Evolutionary conservation across 78 protist genomes (phyloP).

Genomic region (Monocercomonoides exilis): DNA sequence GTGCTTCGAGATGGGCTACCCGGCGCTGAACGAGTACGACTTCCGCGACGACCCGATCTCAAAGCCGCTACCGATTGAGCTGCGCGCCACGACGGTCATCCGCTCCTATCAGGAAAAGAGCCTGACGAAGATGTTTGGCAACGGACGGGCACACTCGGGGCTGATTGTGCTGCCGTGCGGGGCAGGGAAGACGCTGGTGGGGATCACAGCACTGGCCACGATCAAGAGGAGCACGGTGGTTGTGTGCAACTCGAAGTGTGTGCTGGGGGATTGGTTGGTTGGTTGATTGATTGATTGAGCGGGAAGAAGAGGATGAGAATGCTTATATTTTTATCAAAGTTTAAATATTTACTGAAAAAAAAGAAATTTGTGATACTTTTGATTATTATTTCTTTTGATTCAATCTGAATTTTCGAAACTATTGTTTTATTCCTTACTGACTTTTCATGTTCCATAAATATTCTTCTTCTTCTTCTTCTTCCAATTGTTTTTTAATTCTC

Average conservation of each 20-base stretch:
- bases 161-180: slow-evolving; percentile 98
- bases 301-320: no score
- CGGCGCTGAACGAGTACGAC: slow-evolving; percentile 84
- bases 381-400: background rate
- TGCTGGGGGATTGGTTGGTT: no score
- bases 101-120: slow-evolving; percentile 76
- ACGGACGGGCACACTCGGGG: slow-evolving; percentile 89
- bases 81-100: slow-evolving; percentile 62
- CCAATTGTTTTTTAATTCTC: background rate
- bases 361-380: background rate
- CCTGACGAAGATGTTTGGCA: slow-evolving; percentile 82
- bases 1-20: slow-evolving; percentile 58
- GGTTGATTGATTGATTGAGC: no score
- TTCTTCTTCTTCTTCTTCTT: background rate
- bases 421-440: no score
- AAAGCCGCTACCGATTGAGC: slow-evolving; percentile 58
- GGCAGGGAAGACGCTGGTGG: slow-evolving; percentile 97
- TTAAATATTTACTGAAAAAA: background rate
- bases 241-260: slow-evolving; percentile 53
- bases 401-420: no score
- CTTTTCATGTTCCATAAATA: no score
- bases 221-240: slow-evolving; percentile 69
- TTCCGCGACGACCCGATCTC: slow-evolving; percentile 61
- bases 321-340: no score
- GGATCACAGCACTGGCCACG: slow-evolving; percentile 80